Base-by-base conservation (phyloP, 2,329 filamentous ascomycete genomes). In the Cladobotryum protrusum region DNA sequence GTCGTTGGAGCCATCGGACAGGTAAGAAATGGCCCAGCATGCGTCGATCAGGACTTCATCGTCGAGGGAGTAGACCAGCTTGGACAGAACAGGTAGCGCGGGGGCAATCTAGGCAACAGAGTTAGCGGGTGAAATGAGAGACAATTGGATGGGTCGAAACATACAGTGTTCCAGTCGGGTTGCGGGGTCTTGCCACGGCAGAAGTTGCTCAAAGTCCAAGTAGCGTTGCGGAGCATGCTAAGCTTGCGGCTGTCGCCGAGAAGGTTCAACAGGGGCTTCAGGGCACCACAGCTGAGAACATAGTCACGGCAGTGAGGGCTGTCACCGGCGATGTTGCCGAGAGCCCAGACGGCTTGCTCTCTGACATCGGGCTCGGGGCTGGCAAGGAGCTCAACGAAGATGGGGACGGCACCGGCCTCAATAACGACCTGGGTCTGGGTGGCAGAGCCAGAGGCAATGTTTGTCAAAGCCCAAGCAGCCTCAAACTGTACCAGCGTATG, bases 201-300 rank as follows among this genome's bases (percentile, higher is more conserved):
- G 76, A 99, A 99, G 79, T 99, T 99, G 81, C 93, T 97, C 50
- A 99, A 77, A 41, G 93, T 99, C 93, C 93, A 99, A 19, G 93
- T 99, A 34, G 93, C 93, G 68, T 99, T 99, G 60, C 93, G 83
- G 47, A 99, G 85, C 93, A 99, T 99, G 80, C 91, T 97, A 52
- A 99, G 78, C 79, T 99, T 99, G 65, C 93, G 90, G 76, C 93
- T 96, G 71, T 99, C 93, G 48, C 92, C 92, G 50, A 99, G 83
- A 41, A 99, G 81, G 64, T 83, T 82, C 50, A 99, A 82, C 50
- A 99, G 80, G 47, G 93, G 93, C 70, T 89, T 89, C 47, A 99
- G 82, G 55, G 93, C 93, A 63, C 91, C 91, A 58, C 88, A 89
- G 69, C 85, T 85, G 51, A 99, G 81, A 53, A 99, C 93, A 67